Base-by-base conservation (phyloP, 441 rosid genomes). In the Arabidopsis lyrata region DNA sequence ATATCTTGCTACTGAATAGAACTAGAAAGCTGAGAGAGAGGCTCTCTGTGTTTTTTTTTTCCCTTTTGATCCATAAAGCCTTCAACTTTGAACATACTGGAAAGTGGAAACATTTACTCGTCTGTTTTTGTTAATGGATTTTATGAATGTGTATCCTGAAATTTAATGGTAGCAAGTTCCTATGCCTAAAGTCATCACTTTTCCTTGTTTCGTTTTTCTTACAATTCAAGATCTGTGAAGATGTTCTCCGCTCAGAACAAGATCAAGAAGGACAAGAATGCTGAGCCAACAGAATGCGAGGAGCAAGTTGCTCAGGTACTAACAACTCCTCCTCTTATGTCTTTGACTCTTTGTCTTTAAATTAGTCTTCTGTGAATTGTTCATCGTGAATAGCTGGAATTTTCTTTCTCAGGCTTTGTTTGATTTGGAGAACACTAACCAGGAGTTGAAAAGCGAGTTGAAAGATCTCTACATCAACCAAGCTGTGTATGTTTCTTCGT, bases 381-480 rank as follows among this genome's bases (percentile, higher is more conserved):
- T 15, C 20, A 12, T 20, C 29, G 13, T 24, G 24, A 42, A 8
- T 22, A 39, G 34, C 18, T 79, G 48, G 5, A 1, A 8, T 24
- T 68, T 42, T 24, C 6, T 10, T 4, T 24, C 63, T 65, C 84
- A 92, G 96, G 96, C 98, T 11, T 56, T 92, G 52, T 89, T 92
- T 73, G 97, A 92, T 70, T 73, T 92, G 67, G 96, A 92, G 86
- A 92, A 88, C 75, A 85, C 90, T 65, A 92, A 84, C 81, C 88
- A 83, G 53, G 98, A 92, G 68, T 78, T 92, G 77, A 92, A 90
- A 77, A 85, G 90, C 76, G 96, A 92, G 34, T 57, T 92, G 74
- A 90, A 92, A 72, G 98, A 92, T 83, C 92, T 92, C 41, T 92
- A 65, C 85, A 92, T 91, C 18, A 88, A 89, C 78, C 83, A 85